Conservation (phyloP, 2,329 filamentous ascomycete species). For the Dothideomycetidae sp. region DNA sequence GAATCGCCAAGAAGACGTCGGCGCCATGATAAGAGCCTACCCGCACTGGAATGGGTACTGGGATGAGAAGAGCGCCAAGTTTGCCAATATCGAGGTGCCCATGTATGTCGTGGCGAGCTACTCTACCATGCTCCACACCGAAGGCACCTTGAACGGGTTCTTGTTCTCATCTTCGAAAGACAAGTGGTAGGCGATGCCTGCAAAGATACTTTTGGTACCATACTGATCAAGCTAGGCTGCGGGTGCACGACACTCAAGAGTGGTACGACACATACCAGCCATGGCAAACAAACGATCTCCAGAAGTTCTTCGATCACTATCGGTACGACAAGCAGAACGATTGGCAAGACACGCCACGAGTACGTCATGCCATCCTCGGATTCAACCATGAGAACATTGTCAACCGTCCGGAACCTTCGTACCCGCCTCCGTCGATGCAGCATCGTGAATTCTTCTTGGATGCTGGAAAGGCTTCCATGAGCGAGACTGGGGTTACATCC, state of each 20-base stretch:
- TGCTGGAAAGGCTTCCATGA: too few relatives aligned
- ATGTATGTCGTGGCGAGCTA: not conserved
- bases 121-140: not conserved
- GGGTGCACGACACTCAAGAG: slow-evolving; percentile 27
- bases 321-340: slow-evolving; percentile 29
- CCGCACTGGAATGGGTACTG: not conserved
- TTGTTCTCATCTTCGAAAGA: not conserved
- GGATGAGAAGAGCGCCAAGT: not conserved
- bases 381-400: slow-evolving; percentile 16
- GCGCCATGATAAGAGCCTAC: not conserved
- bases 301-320: slow-evolving; percentile 31
- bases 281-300: slow-evolving; percentile 24
- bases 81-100: not conserved
- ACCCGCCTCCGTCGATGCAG: slow-evolving; percentile 3
- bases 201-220: slow-evolving; percentile 2
- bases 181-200: not conserved
- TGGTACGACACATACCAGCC: slow-evolving; percentile 30
- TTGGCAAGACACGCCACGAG: slow-evolving; percentile 32
- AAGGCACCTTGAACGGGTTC: not conserved
- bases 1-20: not conserved
- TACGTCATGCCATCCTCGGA: slow-evolving; percentile 28
- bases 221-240: slow-evolving; percentile 26
- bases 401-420: slow-evolving; percentile 5
- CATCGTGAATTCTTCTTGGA: not conserved
- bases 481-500: too few relatives aligned